Evolutionary conservation across 2,329 filamentous ascomycete genomes (phyloP), one percentile per base, ranked within the genome.

Genomic region (Huntiella decipiens): DNA sequence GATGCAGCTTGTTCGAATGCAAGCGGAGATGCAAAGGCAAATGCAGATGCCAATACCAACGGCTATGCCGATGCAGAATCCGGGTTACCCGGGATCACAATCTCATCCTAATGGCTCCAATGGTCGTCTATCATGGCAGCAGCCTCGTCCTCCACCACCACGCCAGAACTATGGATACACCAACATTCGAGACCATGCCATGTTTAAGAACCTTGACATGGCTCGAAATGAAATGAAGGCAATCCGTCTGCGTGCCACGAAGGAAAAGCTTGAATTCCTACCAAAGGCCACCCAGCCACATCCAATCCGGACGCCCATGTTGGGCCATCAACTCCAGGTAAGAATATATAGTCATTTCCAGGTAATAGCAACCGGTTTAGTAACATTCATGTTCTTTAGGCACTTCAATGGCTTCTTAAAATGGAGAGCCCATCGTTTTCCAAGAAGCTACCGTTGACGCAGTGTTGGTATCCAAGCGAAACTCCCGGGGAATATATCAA

Each of bases 341-440:
- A 50, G 58, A 48, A 11, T 38, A 10, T 12, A 5, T 5, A 12
- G 13, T 4, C 12, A 13, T 10, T 31, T 10, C 7, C 4, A 44
- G 11, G 12, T n/a, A 31, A 40, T n/a, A 11, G 38, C 10, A 40
- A 8, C 12, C 19, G 6, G 2, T 16, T 16, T 38, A 17, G 12
- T 17, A 16, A 10, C 13, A 33, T 34, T 48, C 31, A 51, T 33
- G 6, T 15, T 10, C 32, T 35, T 48, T 66, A 88, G 65, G 85
- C 83, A 5, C 64, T 94, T 35, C 75, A 78, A 12, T 94, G 86
- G 86, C 74, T 94, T 71, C 65, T 76, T 13, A 67, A 75, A 5
- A 84, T 83, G 54, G 86, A 94, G 58, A 73, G 68, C 11, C 83
- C 84, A 0, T 28, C 58, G 68, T 33, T 63, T 81, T 10, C 83